Evolutionary conservation across 352 stramenopile genomes (phyloP).

Genomic region (Globisporangium viniferum): DNA sequence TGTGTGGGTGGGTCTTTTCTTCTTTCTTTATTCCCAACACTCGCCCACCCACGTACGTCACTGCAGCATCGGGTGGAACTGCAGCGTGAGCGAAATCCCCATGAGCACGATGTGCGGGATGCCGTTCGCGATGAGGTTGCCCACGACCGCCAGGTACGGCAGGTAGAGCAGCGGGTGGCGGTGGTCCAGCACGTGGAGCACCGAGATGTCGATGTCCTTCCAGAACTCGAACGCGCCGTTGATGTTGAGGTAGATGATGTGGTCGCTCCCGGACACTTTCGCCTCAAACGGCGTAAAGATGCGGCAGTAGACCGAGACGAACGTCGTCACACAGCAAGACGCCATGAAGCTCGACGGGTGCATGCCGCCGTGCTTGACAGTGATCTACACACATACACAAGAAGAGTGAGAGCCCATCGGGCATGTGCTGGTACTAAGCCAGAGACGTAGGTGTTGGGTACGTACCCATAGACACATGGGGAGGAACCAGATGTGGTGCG

Average conservation of each 20-base stretch:
- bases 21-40: not conserved
- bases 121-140: constrained; percentile 71
- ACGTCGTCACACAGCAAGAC: constrained; percentile 55
- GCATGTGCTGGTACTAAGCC: not conserved
- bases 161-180: constrained; percentile 63
- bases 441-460: not conserved
- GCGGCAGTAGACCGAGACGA: constrained; percentile 57
- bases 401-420: not conserved
- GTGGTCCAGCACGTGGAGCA: constrained; percentile 78
- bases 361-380: constrained; percentile 65
- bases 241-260: constrained; percentile 79
- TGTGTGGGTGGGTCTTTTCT: not conserved
- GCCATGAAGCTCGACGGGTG: constrained; percentile 61
- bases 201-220: constrained; percentile 69
- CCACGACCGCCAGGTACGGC: constrained; percentile 57
- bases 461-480: constrained; percentile 74
- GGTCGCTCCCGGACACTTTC: constrained; percentile 51
- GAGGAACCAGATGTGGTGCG: constrained; percentile 84
- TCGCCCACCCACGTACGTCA: not conserved
- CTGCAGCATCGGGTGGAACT: constrained; percentile 47
- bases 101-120: constrained; percentile 68
- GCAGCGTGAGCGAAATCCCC: constrained; percentile 50
- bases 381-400: constrained; percentile 36
- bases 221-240: constrained; percentile 85
- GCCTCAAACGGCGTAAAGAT: constrained; percentile 65